A percentile compares a stretch with the other conserved stretches of the same genome.
These are phyloP conservation scores for Chlamydomonas sp. DNA, from an alignment of 139 green algal genomes.

Conservation along the genomic window DNA sequence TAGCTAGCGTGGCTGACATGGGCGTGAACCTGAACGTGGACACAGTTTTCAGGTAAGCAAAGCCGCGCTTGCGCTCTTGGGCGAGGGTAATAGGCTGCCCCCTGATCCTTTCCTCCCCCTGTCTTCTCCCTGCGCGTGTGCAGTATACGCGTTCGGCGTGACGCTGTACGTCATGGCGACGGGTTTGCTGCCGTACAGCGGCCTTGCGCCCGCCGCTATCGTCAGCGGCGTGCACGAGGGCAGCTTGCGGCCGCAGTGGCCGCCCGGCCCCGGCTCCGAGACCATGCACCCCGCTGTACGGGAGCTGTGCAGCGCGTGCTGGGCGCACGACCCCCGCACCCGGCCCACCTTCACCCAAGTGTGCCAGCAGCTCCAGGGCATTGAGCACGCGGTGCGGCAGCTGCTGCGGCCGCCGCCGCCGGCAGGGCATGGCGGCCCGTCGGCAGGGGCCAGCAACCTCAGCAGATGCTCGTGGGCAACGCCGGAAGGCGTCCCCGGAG, in stretches of 20 bases:
- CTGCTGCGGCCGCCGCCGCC: not conserved
- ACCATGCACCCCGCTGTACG: not conserved
- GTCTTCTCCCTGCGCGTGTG: not conserved
- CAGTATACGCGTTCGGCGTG: slow-evolving; percentile 25
- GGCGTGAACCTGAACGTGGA: not conserved
- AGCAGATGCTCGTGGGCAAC: too few species aligned
- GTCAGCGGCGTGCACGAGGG: not conserved
- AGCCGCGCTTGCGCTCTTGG: too few species aligned
- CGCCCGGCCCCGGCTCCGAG: not conserved
- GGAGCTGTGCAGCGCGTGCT: not conserved
- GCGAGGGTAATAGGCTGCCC: not conserved
- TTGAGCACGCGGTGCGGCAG: slow-evolving; percentile 9
- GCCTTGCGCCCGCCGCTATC: not conserved
- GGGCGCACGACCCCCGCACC: not conserved
- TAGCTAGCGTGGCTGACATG: not conserved
- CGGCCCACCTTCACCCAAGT: slow-evolving; percentile 9
- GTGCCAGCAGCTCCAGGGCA: not conserved
- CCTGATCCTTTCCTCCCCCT: not conserved
- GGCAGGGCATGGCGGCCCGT: not conserved
- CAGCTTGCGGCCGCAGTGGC: not conserved
- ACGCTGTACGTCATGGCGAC: not conserved
- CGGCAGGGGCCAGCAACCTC: too few species aligned
- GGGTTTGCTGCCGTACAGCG: not conserved
- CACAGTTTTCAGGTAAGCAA: too few species aligned
- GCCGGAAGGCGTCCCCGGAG: too few species aligned